These are phyloP conservation scores for Orychophragmus violaceus DNA, from an alignment of 345 rosid species.

Conservation along the genomic window DNA sequence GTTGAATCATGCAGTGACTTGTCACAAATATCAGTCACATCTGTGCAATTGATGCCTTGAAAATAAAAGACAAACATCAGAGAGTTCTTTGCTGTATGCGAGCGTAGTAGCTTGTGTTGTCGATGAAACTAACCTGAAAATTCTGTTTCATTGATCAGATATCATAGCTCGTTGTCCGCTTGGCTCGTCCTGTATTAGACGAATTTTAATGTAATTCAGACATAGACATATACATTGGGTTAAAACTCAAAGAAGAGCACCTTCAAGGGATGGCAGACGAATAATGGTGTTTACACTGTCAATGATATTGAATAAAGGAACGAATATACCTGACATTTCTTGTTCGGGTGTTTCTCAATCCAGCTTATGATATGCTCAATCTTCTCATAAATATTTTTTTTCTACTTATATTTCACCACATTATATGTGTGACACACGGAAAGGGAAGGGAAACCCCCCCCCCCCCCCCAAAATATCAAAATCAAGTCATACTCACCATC, in stretches of 20 bases:
- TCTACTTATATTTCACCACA: constrained; percentile 85
- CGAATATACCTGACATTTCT: constrained; percentile 72
- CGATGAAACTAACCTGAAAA: constrained; percentile 51
- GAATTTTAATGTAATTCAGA: background rate
- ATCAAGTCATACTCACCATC: background rate
- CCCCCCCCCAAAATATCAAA: too few species aligned
- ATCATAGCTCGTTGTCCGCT: constrained; percentile 96
- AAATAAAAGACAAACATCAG: background rate
- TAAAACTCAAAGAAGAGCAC: constrained; percentile 28
- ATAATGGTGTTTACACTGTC: constrained; percentile 88
- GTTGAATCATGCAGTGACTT: constrained; percentile 90
- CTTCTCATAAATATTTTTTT: constrained; percentile 90
- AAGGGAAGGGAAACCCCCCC: too few species aligned
- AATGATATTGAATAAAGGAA: too few species aligned
- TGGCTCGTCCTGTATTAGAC: constrained; percentile 71
- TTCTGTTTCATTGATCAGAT: constrained; percentile 93
- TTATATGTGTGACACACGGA: constrained; percentile 53
- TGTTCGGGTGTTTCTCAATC: constrained; percentile 94
- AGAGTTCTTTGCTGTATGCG: background rate
- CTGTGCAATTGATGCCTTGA: constrained; percentile 86
- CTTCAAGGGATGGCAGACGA: constrained; percentile 89
- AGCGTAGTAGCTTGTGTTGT: background rate
- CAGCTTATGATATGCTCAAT: constrained; percentile 80
- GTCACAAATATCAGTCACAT: constrained; percentile 87
- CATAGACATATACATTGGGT: background rate